phyloP scores from a whole-genome alignment of 495 filamentous ascomycete species.

The Daldinia bambusicola region DNA sequence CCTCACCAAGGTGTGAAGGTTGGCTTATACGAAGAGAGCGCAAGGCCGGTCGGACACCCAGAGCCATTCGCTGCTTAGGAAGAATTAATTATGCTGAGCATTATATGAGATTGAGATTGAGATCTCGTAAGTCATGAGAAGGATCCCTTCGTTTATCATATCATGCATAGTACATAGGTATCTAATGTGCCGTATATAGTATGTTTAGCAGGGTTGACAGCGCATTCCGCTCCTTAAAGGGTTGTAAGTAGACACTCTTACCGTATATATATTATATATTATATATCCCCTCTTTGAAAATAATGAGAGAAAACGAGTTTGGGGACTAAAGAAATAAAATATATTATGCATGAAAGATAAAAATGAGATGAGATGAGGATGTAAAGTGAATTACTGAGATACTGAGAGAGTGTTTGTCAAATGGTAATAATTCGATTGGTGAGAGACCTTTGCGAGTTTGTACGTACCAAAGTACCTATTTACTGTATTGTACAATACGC shows the following conservation, averaged over 20 bases:
- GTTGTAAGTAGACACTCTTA: not conserved
- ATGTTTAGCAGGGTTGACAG: not conserved
- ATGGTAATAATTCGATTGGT: not conserved
- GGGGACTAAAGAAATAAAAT: not conserved
- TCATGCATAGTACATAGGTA: no score
- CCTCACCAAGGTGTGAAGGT: conserved; percentile 54
- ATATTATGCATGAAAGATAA: no score
- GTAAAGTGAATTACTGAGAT: no score
- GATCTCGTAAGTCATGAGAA: not conserved
- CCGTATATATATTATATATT: not conserved
- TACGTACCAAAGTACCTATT: not conserved
- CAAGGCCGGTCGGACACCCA: not conserved
- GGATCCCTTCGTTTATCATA: no score
- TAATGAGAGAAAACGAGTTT: not conserved
- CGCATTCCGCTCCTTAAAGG: not conserved
- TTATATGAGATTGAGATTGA: not conserved
- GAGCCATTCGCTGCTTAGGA: not conserved
- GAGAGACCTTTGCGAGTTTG: no score
- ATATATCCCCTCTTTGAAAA: not conserved
- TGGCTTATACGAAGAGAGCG: conserved; percentile 48
- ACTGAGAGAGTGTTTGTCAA: not conserved
- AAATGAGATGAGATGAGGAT: no score
- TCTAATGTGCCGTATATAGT: no score
- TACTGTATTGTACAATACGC: no score
- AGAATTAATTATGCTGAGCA: not conserved